These are phyloP conservation scores for Aspergillus arachidicola DNA, from an alignment of 2,329 filamentous ascomycete genomes.

Conservation along the genomic window DNA sequence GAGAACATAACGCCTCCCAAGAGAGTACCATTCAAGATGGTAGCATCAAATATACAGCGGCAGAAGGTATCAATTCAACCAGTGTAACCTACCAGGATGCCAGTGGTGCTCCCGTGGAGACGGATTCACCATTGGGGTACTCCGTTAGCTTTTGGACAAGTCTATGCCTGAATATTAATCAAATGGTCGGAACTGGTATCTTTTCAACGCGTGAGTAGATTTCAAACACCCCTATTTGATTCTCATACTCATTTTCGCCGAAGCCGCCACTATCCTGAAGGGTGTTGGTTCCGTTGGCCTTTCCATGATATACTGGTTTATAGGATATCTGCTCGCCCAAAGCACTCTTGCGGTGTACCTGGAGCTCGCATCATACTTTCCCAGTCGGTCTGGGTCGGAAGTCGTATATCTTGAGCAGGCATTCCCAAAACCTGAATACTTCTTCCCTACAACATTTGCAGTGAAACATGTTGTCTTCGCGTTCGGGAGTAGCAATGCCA, in stretches of 20 bases:
- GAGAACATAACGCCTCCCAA: background rate
- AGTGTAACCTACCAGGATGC: background rate
- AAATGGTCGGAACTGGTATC: slow-evolving; percentile 1
- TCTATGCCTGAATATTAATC: background rate
- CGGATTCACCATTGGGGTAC: background rate
- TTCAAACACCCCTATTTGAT: no score
- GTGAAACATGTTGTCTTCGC: background rate
- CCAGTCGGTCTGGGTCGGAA: slow-evolving; percentile 1
- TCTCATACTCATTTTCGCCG: background rate
- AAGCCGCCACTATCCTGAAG: background rate
- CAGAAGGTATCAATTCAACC: background rate
- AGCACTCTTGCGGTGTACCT: background rate
- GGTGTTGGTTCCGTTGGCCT: background rate
- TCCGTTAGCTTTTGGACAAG: slow-evolving; percentile 1
- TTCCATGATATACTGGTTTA: slow-evolving; percentile 3
- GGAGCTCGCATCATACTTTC: background rate
- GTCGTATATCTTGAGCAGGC: background rate
- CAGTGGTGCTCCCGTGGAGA: background rate
- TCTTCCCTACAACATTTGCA: background rate
- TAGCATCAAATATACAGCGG: background rate
- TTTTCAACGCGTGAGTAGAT: slow-evolving; percentile 1
- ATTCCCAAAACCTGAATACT: background rate
- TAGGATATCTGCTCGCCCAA: background rate
- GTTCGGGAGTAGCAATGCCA: background rate
- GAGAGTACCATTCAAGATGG: background rate